Base-by-base conservation (phyloP, 83 land plant genomes). In the Picea mariana region DNA sequence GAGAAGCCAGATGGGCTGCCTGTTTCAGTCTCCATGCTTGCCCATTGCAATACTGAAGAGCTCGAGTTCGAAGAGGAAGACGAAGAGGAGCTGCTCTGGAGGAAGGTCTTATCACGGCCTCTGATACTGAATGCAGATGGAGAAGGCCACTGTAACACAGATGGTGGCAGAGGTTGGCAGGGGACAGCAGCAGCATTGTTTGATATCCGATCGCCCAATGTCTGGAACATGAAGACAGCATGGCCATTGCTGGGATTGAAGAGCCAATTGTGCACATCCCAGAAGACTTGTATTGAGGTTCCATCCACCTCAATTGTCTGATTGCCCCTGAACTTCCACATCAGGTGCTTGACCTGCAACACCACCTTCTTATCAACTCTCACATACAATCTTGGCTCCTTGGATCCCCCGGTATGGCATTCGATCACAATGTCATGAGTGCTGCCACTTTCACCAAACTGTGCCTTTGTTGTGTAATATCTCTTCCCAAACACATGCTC, bases 211-310 rank as follows among this genome's bases (percentile, higher is more conserved):
- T 55, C 59, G 3, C 59, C 81, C 85, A 79, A 86, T 82, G 87
- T 84, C 47, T 88, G 85, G 84, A 93, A 90, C 87, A 86, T 87
- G 88, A 93, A 92, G 31, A 93, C 86, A 4, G 96, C 94, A 61
- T 86, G 73, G 16, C 90, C 87, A 17, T 87, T 80, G 8, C 90
- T 83, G 16, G 88, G 85, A 81, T 77, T 84, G 88, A 93, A 93
- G 66, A 94, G 72, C 97, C 97, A 94, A 62, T 85, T 88, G 86
- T 94, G 89, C 26, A 94, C 93, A 77, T 94, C 97, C 97, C 97
- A 94, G 40, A 92, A 94, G 52, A 94, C 86, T 77, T 89, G 91
- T n/a, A 94, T 80, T 40, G 68, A 83, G 15, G 69, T 81, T 1
- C 90, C 95, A 38, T 89, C 93, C 9, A 92, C 80, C 60, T 89